Base-by-base conservation (phyloP, 2,329 filamentous ascomycete genomes). In the Cadophora gregata region DNA sequence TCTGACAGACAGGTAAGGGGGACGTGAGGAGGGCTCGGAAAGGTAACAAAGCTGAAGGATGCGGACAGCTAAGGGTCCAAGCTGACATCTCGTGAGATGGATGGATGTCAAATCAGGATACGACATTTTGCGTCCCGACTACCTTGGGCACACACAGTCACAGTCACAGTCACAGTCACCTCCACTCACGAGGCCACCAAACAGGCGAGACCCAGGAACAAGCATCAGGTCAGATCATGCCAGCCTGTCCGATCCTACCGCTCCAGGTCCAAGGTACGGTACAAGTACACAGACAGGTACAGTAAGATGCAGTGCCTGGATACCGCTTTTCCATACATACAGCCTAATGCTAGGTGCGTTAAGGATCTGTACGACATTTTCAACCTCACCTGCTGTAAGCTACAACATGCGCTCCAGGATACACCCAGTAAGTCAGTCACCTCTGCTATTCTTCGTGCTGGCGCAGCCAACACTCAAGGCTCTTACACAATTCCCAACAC, bases 361-460 rank as follows among this genome's bases (percentile, higher is more conserved):
- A 25, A 48, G 21, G 47, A 48, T 48, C 47, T 48, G 47, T 48
- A 48, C 47, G 47, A 48, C 47, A 48, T 48, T 24, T 48, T 48
- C 21, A 19, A 25, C 47, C 19, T 42, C 36, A 42, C 12, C 6
- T 42, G 14, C 36, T 42, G 8, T 42, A 42, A 12, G 36, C 36
- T 42, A 42, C 36, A 48, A 21, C 7, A 48, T 4, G n/a, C 24
- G n/a, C 6, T 12, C 47, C 25, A 12, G 47, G 47, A 25, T 48
- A 48, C 4, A 48, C n/a, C 47, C 25, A n/a, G 47, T 48, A 48
- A 48, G n/a, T 24, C 25, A 48, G n/a, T 24, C 25, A 24, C 47
- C 21, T 25, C 47, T 48, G n/a, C 19, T 47, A 21, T 21, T 48
- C n/a, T 1, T 48, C 47, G n/a, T 21, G 10, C n/a, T 24, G n/a